phyloP scores from a whole-genome alignment of 1,284 basidiomycete species.

The Tylopilus sp. region DNA sequence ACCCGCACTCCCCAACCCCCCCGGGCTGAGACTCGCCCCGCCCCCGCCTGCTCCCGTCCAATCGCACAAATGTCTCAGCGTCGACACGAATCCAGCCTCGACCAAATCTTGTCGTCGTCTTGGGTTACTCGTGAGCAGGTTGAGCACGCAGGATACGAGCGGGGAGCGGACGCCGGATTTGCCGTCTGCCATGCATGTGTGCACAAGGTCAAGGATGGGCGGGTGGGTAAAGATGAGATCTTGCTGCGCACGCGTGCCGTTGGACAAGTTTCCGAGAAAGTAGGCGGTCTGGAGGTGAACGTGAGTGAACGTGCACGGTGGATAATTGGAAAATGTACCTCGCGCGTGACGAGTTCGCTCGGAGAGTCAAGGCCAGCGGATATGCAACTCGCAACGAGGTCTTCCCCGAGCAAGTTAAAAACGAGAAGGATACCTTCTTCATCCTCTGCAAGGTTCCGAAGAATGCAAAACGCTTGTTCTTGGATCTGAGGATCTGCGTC shows the following conservation, averaged over 20 bases:
- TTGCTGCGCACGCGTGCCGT: conserved; percentile 61
- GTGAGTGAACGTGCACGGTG: neutral
- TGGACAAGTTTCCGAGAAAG: conserved; percentile 73
- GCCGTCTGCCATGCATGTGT: conserved; percentile 65
- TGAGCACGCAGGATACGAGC: conserved; percentile 66
- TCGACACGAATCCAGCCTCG: conserved; percentile 57
- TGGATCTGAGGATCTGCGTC: conserved; percentile 65
- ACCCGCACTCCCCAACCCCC: conserved; percentile 40
- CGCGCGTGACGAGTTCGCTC: conserved; percentile 63
- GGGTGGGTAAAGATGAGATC: conserved; percentile 60
- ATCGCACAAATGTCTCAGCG: conserved; percentile 62
- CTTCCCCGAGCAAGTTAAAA: conserved; percentile 61
- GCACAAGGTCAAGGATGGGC: conserved; percentile 62
- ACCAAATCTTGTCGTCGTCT: conserved; percentile 49
- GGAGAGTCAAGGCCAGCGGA: conserved; percentile 58
- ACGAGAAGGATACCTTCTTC: conserved; percentile 71
- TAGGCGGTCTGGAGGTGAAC: conserved; percentile 59
- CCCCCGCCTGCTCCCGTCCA: conserved; percentile 47
- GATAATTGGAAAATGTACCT: conserved; percentile 48
- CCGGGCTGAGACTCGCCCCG: conserved; percentile 45
- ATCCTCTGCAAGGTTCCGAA: conserved; percentile 72
- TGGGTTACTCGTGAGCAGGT: conserved; percentile 56
- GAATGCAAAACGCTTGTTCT: conserved; percentile 74
- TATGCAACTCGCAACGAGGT: conserved; percentile 57
- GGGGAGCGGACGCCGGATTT: conserved; percentile 69